These are phyloP conservation scores for Metschnikowia shivogae DNA, from an alignment of 805 yeast species.

Conservation along the genomic window DNA sequence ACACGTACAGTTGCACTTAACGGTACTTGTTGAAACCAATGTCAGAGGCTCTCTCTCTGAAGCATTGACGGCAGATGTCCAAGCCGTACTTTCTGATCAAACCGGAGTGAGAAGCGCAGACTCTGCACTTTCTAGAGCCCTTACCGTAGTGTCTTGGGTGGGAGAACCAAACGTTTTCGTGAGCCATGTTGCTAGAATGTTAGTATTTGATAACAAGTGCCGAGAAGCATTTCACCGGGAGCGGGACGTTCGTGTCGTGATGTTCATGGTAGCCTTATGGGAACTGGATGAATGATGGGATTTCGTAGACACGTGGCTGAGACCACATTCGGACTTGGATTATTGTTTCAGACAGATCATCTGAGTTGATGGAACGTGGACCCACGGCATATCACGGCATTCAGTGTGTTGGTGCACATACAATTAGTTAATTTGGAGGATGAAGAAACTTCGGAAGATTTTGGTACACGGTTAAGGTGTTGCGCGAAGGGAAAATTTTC, in stretches of 20 bases:
- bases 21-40: conserved; percentile 99
- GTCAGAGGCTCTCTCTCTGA: conserved; percentile 99
- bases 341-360: too few relatives aligned
- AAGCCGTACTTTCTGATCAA: conserved; percentile 99
- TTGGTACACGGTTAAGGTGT: conserved; percentile 1
- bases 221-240: too few relatives aligned
- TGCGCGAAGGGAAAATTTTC: conserved; percentile 15
- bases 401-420: conserved; percentile 2
- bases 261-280: too few relatives aligned
- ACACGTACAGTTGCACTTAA: conserved; percentile 44
- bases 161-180: conserved; percentile 99
- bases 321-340: too few relatives aligned
- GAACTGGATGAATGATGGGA: too few relatives aligned
- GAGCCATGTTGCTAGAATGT: conserved; percentile 81
- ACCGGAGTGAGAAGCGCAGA: conserved; percentile 98
- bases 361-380: too few relatives aligned
- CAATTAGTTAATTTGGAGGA: conserved; percentile 11
- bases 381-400: too few relatives aligned
- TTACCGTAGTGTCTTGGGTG: conserved; percentile 99
- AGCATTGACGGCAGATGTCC: conserved; percentile 99
- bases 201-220: conserved; percentile 22
- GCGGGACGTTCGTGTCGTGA: too few relatives aligned
- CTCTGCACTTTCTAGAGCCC: conserved; percentile 99
- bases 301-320: too few relatives aligned
- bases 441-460: conserved; percentile 3